These are phyloP conservation scores for Chenopodium berlandieri DNA, from an alignment of 148 eudicot genomes.

Conservation along the genomic window DNA sequence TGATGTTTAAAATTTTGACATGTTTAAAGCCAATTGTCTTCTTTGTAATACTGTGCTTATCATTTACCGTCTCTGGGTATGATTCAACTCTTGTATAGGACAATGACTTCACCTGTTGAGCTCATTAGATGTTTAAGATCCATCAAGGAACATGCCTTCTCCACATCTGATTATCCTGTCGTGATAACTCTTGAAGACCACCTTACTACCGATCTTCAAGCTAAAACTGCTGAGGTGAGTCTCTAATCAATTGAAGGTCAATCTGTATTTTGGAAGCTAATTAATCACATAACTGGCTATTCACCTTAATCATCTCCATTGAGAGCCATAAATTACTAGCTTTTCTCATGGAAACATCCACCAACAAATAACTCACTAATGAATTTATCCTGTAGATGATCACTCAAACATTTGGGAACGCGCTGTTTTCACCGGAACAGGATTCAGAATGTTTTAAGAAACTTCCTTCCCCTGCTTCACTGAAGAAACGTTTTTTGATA, in stretches of 20 bases:
- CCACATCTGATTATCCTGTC: slow-evolving; percentile 70
- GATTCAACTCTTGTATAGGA: slow-evolving; percentile 39
- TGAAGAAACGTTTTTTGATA: slow-evolving; percentile 63
- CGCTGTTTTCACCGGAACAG: slow-evolving; percentile 68
- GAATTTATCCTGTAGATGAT: slow-evolving; percentile 59
- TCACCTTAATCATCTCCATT: not conserved
- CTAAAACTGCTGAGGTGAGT: slow-evolving; percentile 79
- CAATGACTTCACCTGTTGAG: slow-evolving; percentile 76
- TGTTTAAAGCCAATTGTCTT: too few species aligned
- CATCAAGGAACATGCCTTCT: slow-evolving; percentile 72
- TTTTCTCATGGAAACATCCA: not conserved
- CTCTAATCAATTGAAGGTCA: not conserved
- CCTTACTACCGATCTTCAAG: slow-evolving; percentile 82
- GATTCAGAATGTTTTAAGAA: slow-evolving; percentile 59
- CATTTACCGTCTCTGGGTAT: too few species aligned
- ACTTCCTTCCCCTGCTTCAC: slow-evolving; percentile 76
- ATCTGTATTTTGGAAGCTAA: not conserved
- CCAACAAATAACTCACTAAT: not conserved
- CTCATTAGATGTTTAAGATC: slow-evolving; percentile 68
- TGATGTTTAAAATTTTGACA: not conserved
- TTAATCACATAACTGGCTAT: not conserved
- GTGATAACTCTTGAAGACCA: slow-evolving; percentile 92
- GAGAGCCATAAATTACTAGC: not conserved
- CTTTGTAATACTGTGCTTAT: not conserved
- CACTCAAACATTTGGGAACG: slow-evolving; percentile 73